phyloP scores from a whole-genome alignment of 1,284 basidiomycete species.

The Agroathelia rolfsii region DNA sequence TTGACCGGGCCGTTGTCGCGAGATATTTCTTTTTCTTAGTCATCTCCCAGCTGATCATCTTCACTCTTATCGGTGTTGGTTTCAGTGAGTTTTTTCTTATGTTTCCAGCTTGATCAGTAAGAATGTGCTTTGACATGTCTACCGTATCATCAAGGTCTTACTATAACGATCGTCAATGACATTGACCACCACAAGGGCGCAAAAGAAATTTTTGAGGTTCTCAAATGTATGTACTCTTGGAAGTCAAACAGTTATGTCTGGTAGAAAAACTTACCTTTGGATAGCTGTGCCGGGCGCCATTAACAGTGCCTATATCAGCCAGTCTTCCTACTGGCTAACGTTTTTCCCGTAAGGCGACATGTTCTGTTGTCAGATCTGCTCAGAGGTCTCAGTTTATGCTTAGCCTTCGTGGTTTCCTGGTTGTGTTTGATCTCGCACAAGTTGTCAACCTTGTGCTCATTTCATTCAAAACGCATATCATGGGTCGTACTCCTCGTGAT shows the following conservation, averaged over 20 bases:
- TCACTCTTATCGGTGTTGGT: constrained; percentile 82
- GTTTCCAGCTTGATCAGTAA: constrained; percentile 1
- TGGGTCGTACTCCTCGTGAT: constrained; percentile 66
- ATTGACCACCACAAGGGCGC: constrained; percentile 63
- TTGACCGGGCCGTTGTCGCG: constrained; percentile 84
- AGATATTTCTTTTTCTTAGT: constrained; percentile 90
- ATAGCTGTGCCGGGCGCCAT: constrained; percentile 63
- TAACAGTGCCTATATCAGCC: constrained; percentile 74
- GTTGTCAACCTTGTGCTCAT: constrained; percentile 57
- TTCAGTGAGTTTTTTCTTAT: constrained; percentile 51
- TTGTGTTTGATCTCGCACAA: constrained; percentile 67
- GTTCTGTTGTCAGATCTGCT: constrained; percentile 16
- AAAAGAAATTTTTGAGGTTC: constrained; percentile 52
- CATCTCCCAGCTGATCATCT: constrained; percentile 83
- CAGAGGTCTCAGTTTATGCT: constrained; percentile 40
- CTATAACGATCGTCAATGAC: constrained; percentile 53
- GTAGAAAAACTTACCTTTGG: constrained; percentile 17
- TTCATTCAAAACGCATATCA: constrained; percentile 52
- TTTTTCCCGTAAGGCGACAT: constrained; percentile 71
- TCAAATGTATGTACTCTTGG: too few species aligned
- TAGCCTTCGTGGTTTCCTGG: constrained; percentile 83
- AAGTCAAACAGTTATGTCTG: too few species aligned
- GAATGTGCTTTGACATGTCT: constrained; percentile 7
- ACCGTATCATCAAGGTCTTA: constrained; percentile 40
- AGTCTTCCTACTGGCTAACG: constrained; percentile 87